These are phyloP conservation scores for Pyricularia sp. DNA, from an alignment of 2,329 filamentous ascomycete species.

Conservation along the genomic window DNA sequence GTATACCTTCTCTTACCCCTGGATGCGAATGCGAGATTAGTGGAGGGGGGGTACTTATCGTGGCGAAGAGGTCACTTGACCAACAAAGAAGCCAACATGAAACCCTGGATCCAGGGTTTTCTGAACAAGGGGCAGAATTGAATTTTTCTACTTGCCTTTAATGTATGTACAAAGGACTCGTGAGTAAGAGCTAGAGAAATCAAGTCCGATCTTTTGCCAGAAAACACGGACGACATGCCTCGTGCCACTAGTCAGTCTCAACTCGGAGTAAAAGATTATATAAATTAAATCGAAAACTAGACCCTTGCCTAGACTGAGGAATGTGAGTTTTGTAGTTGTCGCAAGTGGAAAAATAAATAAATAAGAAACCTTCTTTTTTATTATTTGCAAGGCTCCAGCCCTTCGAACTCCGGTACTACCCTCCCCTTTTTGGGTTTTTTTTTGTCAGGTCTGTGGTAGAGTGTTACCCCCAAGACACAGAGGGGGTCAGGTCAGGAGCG, in stretches of 20 bases:
- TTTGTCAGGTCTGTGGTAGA: too few relatives aligned
- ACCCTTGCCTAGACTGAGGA: too few relatives aligned
- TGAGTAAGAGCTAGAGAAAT: neutral
- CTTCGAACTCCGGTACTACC: too few relatives aligned
- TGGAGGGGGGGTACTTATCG: neutral
- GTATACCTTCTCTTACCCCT: neutral
- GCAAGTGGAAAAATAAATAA: too few relatives aligned
- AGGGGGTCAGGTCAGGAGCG: too few relatives aligned
- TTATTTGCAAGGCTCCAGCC: too few relatives aligned
- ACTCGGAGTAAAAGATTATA: neutral
- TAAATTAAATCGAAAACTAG: too few relatives aligned
- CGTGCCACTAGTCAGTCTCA: neutral
- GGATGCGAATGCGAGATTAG: neutral
- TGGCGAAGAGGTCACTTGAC: neutral
- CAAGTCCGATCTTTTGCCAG: neutral
- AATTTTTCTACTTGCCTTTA: neutral
- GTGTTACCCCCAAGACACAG: too few relatives aligned
- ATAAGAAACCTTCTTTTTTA: too few relatives aligned
- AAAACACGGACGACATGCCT: neutral
- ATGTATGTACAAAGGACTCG: neutral
- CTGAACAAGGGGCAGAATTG: neutral
- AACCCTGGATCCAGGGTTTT: neutral
- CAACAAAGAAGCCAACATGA: neutral
- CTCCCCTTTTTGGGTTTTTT: too few relatives aligned
- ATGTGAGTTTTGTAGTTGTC: too few relatives aligned